A percentile compares a stretch with the other conserved stretches of the same genome.
Evolutionary conservation across 2,329 filamentous ascomycete species (phyloP).

Genomic region (Phymatotrichopsis omnivora): DNA sequence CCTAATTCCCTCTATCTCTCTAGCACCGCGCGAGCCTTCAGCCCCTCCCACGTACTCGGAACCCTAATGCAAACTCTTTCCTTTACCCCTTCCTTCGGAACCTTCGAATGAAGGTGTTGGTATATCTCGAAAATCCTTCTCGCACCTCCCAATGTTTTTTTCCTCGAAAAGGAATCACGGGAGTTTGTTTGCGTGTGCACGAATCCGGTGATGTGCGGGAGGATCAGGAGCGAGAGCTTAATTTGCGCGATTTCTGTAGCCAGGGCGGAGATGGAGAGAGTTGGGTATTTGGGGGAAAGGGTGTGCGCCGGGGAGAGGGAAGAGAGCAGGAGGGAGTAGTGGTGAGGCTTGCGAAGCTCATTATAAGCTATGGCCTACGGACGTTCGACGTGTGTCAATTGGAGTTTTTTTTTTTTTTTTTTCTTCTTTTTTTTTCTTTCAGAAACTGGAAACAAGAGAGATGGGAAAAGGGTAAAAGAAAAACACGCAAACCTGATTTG

Average conservation of each 20-base stretch:
- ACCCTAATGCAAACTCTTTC: constrained; percentile 56
- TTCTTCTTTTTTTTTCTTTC: too few species aligned
- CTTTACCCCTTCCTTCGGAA: constrained; percentile 24
- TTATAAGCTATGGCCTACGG: too few species aligned
- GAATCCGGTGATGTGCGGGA: constrained; percentile 42
- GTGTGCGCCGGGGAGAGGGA: constrained; percentile 34
- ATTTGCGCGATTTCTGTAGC: constrained; percentile 50
- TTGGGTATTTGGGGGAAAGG: constrained; percentile 34
- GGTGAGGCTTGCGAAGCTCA: too few species aligned
- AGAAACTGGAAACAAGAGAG: too few species aligned
- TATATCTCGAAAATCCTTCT: constrained; percentile 11
- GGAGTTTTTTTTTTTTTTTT: too few species aligned
- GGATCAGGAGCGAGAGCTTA: constrained; percentile 44
- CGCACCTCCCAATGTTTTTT: constrained; percentile 44
- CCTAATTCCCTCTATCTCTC: constrained; percentile 45
- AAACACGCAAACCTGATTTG: too few species aligned
- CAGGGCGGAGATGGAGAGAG: constrained; percentile 40
- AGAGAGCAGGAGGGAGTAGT: too few species aligned
- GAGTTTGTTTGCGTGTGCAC: constrained; percentile 54
- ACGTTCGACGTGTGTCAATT: too few species aligned
- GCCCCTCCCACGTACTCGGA: constrained; percentile 52
- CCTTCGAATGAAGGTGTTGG: not conserved
- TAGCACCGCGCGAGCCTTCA: constrained; percentile 48
- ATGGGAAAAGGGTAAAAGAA: too few species aligned
- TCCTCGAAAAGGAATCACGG: constrained; percentile 43